These are phyloP conservation scores for Sordariomycetes sp. DNA, from an alignment of 2,329 filamentous ascomycete genomes.

Conservation along the genomic window DNA sequence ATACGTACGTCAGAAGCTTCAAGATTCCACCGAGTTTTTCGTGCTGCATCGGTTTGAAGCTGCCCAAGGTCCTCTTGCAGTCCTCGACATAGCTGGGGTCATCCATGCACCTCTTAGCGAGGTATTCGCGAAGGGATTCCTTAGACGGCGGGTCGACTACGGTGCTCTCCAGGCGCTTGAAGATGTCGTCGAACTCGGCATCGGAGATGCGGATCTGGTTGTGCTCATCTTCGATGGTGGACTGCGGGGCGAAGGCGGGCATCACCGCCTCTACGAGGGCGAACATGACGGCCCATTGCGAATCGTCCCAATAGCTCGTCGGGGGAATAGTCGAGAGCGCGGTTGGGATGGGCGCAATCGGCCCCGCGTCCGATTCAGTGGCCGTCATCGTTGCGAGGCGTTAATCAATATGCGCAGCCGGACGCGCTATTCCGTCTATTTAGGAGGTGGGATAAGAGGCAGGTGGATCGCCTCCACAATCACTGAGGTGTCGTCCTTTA, in stretches of 20 bases:
- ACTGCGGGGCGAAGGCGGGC: constrained; percentile 35
- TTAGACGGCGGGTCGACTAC: constrained; percentile 24
- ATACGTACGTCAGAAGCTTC: constrained; percentile 27
- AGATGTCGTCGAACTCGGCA: constrained; percentile 31
- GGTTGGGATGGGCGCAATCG: neutral
- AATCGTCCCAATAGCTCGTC: constrained; percentile 25
- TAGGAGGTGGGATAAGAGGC: neutral
- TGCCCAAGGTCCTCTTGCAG: constrained; percentile 27
- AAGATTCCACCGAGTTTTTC: constrained; percentile 24
- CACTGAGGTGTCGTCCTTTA: neutral
- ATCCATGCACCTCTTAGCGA: constrained; percentile 35
- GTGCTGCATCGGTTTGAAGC: constrained; percentile 17
- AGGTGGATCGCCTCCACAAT: neutral
- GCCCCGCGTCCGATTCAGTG: neutral
- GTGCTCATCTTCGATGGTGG: constrained; percentile 19
- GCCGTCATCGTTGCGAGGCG: neutral
- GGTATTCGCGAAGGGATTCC: constrained; percentile 34
- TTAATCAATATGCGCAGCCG: neutral
- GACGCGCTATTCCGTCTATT: neutral
- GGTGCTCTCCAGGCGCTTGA: constrained; percentile 21
- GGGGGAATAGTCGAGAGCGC: constrained; percentile 9
- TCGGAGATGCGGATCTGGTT: constrained; percentile 32
- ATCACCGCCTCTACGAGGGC: constrained; percentile 45
- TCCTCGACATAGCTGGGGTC: constrained; percentile 38
- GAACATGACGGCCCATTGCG: constrained; percentile 40